Conservation (phyloP, 2,329 filamentous ascomycete species). For the Pseudopithomyces chartarum region DNA sequence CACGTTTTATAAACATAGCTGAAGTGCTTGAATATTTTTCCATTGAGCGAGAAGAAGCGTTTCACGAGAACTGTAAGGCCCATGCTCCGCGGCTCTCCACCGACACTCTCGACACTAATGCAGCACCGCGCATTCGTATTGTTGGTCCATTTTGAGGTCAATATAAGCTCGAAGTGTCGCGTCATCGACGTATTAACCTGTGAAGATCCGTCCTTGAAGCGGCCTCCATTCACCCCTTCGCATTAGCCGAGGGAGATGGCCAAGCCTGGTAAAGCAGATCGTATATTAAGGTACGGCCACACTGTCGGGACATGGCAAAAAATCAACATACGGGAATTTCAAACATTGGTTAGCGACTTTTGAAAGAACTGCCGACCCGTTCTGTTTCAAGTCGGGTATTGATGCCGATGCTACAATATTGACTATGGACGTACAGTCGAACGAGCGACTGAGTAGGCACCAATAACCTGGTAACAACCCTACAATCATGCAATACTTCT, state of each 20-base stretch:
- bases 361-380: neutral
- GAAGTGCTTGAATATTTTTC: too few relatives aligned
- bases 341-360: neutral
- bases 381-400: neutral
- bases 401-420: neutral
- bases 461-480: too few relatives aligned
- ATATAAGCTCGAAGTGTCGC: neutral
- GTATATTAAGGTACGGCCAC: slow-evolving; percentile 7
- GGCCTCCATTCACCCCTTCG: neutral
- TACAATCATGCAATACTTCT: too few relatives aligned
- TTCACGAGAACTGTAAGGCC: too few relatives aligned
- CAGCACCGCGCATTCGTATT: neutral
- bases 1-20: too few relatives aligned
- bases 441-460: neutral
- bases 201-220: neutral
- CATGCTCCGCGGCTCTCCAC: neutral
- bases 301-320: neutral
- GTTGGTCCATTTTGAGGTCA: neutral
- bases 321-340: neutral
- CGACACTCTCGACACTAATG: neutral
- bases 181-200: neutral
- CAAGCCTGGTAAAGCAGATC: neutral
- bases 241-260: slow-evolving; percentile 3
- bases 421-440: neutral
- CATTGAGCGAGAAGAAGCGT: too few relatives aligned